Percentiles rank a stretch among this genome's conserved stretches.
These are phyloP conservation scores for Penicillium lividum DNA, from an alignment of 495 filamentous ascomycete genomes.

Conservation along the genomic window DNA sequence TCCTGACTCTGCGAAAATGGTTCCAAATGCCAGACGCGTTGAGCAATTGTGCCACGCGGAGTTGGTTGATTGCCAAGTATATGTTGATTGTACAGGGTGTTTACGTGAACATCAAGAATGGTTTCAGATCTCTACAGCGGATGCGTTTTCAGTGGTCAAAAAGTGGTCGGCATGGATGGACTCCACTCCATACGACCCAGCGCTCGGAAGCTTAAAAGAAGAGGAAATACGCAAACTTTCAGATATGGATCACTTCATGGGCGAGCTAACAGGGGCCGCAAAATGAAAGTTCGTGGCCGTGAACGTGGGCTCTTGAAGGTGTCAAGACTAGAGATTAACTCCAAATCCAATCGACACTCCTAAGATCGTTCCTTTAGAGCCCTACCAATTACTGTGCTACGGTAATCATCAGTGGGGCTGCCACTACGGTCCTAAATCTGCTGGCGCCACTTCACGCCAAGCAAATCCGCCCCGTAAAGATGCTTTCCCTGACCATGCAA, in stretches of 20 bases:
- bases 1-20: not conserved
- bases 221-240: not conserved
- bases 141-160: conserved; percentile 8
- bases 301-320: too few species aligned
- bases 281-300: too few species aligned
- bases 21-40: conserved; percentile 11
- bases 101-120: conserved; percentile 7
- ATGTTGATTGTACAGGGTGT: conserved; percentile 8
- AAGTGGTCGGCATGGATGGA: conserved; percentile 13
- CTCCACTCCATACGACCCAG: conserved; percentile 1
- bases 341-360: too few species aligned
- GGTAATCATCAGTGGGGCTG: too few species aligned
- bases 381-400: too few species aligned
- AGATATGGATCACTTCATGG: too few species aligned
- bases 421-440: too few species aligned
- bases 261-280: not conserved
- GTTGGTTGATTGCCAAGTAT: conserved; percentile 1
- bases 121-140: conserved; percentile 5
- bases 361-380: too few species aligned
- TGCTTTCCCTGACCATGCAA: too few species aligned
- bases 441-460: too few species aligned
- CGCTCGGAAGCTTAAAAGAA: not conserved
- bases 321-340: too few species aligned
- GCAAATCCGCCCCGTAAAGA: too few species aligned
- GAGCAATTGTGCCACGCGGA: conserved; percentile 13